Evolutionary conservation across 345 rosid genomes (phyloP), one percentile per base, ranked within the genome.

Genomic region (Lepidium didymum): DNA sequence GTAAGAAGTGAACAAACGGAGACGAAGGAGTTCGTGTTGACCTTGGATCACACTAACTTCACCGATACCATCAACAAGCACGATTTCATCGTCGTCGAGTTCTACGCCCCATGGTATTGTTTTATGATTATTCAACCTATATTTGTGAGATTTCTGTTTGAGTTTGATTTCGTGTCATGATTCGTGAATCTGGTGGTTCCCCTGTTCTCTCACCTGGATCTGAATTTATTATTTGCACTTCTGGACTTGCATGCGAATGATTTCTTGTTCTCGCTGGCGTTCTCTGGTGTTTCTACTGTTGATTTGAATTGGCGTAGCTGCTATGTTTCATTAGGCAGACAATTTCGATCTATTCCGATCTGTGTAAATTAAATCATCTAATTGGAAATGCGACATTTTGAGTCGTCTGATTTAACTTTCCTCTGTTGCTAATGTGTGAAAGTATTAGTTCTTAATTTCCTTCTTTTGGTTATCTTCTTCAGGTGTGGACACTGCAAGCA

Each of bases 401-500:
- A 10, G 12, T 10, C 18, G 19, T 12, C 12, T 6, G 14, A 51
- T 42, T n/a, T 14, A 5, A 9, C 14, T 33, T 18, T 38, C 5
- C 8, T 29, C 25, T 49, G 29, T 18, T 31, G 50, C 25, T 29
- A 15, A 40, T 41, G 1, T 1, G 59, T 72, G 52, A 19, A 56
- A 37, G 4, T 44, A 19, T 37, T 33, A 56, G 52, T 56, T 72
- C 44, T 53, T 5, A 21, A 23, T 42, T 55, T 41, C 33, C 0
- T 2, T 57, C 64, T 13, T 64, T 72, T 15, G 57, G 14, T 69
- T 27, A 69, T 57, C n/a, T 53, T 34, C 64, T 67, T 61, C 82
- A 91, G 99, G 99, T 94, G 97, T 64, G 99, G 97, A 10, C 99
- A 94, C 83, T 94, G 99, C 72, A 86, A 85, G 84, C 84, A 85